These are phyloP conservation scores for Botrytis cinerea DNA, from an alignment of 2,329 filamentous ascomycete genomes.

Conservation along the genomic window DNA sequence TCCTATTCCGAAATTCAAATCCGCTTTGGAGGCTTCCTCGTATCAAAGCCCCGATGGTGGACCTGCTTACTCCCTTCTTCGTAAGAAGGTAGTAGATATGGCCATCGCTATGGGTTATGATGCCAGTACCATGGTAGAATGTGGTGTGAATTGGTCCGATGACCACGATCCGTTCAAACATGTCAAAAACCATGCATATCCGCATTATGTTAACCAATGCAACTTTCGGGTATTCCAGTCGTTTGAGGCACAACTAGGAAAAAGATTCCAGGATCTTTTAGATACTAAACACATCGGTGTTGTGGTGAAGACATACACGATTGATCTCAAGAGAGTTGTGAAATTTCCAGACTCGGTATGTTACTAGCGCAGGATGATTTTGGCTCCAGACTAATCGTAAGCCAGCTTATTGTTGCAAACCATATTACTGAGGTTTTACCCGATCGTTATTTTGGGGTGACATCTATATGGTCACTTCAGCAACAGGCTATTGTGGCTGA, in stretches of 20 bases:
- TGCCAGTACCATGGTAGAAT: conserved; percentile 18
- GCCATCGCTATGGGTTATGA: conserved; percentile 25
- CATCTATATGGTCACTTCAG: conserved; percentile 5
- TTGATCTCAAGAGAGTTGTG: conserved; percentile 12
- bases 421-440: conserved; percentile 10
- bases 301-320: background rate
- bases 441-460: conserved; percentile 17
- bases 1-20: conserved; percentile 1
- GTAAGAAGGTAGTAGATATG: background rate
- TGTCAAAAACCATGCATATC: conserved; percentile 5
- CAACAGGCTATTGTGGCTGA: conserved; percentile 13
- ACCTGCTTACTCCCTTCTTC: conserved; percentile 15
- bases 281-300: background rate
- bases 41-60: conserved; percentile 21
- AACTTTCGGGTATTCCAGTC: conserved; percentile 7
- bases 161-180: conserved; percentile 16
- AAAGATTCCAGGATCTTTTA: conserved; percentile 12
- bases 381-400: background rate
- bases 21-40: conserved; percentile 12
- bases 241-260: background rate
- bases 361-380: background rate
- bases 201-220: conserved; percentile 12
- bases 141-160: conserved; percentile 17
- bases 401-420: conserved; percentile 12
- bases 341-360: conserved; percentile 10